These are phyloP conservation scores for Penicillium diatomitis DNA, from an alignment of 495 filamentous ascomycete genomes.

Conservation along the genomic window DNA sequence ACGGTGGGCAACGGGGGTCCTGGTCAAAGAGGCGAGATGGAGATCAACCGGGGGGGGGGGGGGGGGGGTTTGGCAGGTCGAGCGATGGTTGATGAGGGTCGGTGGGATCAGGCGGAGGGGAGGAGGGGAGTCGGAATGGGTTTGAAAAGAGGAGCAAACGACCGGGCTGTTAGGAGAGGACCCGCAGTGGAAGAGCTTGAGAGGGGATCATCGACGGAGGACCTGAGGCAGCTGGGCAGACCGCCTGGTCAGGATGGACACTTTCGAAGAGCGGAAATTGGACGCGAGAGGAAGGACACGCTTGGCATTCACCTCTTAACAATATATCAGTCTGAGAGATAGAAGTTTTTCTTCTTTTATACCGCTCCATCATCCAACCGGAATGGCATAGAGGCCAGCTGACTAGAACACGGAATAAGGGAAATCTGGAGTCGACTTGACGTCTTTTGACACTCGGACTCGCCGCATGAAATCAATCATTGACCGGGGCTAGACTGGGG, in stretches of 20 bases:
- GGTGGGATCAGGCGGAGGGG: slow-evolving; percentile 1
- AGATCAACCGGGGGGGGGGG: slow-evolving; percentile 6
- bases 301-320: too few relatives aligned
- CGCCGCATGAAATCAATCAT: too few relatives aligned
- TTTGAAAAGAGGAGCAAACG: slow-evolving; percentile 17
- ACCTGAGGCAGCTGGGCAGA: not conserved
- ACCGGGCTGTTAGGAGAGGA: slow-evolving; percentile 18
- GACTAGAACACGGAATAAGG: too few relatives aligned
- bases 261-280: not conserved
- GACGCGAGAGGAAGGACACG: not conserved
- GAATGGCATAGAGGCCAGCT: too few relatives aligned
- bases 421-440: too few relatives aligned
- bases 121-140: slow-evolving; percentile 9
- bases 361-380: too few relatives aligned
- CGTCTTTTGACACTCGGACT: too few relatives aligned
- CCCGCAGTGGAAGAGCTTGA: slow-evolving; percentile 20
- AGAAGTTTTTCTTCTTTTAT: too few relatives aligned
- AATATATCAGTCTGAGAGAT: too few relatives aligned
- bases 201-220: slow-evolving; percentile 13
- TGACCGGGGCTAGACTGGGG: too few relatives aligned
- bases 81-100: too few relatives aligned
- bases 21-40: slow-evolving; percentile 3
- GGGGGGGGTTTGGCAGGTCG: slow-evolving; percentile 7
- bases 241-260: slow-evolving; percentile 1
- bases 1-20: not conserved